Conservation (phyloP, 2,329 filamentous ascomycete species). For the Phyllosticta citriasiana region DNA sequence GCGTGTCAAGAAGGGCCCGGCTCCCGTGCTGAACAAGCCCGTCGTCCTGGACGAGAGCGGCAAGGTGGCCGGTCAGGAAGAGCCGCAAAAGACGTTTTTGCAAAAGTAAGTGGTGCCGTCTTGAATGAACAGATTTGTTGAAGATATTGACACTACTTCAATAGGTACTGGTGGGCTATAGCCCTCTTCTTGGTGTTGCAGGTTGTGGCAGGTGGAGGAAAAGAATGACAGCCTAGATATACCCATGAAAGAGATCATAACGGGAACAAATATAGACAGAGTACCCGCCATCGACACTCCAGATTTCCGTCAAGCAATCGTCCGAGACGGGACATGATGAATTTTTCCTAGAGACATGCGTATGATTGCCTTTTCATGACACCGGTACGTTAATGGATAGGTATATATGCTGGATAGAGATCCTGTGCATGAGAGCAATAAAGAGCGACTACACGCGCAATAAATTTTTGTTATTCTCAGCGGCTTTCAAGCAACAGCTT, state of each 20-base stretch:
- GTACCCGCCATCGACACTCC: too few species aligned
- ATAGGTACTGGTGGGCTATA: constrained; percentile 43
- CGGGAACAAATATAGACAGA: background rate
- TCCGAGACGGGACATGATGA: too few species aligned
- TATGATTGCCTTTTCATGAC: too few species aligned
- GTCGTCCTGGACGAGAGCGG: constrained; percentile 48
- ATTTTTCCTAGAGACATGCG: too few species aligned
- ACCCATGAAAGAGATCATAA: background rate
- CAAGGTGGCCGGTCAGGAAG: constrained; percentile 34
- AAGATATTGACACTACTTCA: constrained; percentile 12
- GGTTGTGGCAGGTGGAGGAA: constrained; percentile 30
- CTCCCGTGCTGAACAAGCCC: constrained; percentile 41
- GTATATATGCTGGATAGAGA: too few species aligned
- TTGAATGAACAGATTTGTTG: background rate
- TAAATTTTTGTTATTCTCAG: too few species aligned
- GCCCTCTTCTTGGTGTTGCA: constrained; percentile 38
- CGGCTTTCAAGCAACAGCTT: too few species aligned
- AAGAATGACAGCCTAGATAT: constrained; percentile 14
- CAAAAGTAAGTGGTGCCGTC: constrained; percentile 35
- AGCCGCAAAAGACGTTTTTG: constrained; percentile 40
- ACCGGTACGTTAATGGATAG: too few species aligned
- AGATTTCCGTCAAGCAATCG: too few species aligned
- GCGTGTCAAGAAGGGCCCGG: constrained; percentile 28
- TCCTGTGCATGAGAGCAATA: too few species aligned
- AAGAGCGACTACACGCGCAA: too few species aligned